A percentile compares a stretch with the other conserved stretches of the same genome.
Conservation (phyloP, 257 asterid genomes). For the Verbascum thapsus region DNA sequence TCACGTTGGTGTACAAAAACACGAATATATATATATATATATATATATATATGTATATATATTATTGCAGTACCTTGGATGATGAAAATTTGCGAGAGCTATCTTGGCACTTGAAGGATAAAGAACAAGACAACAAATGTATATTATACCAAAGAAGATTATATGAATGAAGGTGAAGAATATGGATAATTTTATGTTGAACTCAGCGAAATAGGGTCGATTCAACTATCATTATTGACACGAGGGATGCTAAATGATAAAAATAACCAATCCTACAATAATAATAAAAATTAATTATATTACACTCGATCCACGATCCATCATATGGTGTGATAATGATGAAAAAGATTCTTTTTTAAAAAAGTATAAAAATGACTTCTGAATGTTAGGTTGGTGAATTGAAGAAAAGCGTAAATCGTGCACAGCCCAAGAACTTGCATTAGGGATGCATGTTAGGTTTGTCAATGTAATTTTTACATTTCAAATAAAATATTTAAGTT, state of each 20-base stretch:
- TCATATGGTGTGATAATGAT: no score
- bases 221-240: no score
- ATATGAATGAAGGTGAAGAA: constrained; percentile 8
- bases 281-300: no score
- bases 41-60: not conserved
- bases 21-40: not conserved
- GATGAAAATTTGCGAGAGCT: constrained; percentile 32
- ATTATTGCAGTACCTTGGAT: constrained; percentile 32
- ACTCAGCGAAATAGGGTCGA: no score
- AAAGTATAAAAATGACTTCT: constrained; percentile 20
- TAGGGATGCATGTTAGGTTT: no score
- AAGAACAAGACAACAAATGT: constrained; percentile 32
- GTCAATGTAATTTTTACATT: no score
- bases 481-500: no score
- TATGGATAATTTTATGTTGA: no score
- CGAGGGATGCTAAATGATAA: no score
- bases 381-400: constrained; percentile 26
- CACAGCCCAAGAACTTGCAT: constrained; percentile 37
- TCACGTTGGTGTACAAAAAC: not conserved
- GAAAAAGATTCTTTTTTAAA: no score
- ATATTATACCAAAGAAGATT: constrained; percentile 23
- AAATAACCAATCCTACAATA: no score
- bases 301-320: no score
- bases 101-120: constrained; percentile 34
- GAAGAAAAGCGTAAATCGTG: constrained; percentile 39